Evolutionary conservation across 306 rosid species (phyloP).

Genomic region (Dryas alaskensis): DNA sequence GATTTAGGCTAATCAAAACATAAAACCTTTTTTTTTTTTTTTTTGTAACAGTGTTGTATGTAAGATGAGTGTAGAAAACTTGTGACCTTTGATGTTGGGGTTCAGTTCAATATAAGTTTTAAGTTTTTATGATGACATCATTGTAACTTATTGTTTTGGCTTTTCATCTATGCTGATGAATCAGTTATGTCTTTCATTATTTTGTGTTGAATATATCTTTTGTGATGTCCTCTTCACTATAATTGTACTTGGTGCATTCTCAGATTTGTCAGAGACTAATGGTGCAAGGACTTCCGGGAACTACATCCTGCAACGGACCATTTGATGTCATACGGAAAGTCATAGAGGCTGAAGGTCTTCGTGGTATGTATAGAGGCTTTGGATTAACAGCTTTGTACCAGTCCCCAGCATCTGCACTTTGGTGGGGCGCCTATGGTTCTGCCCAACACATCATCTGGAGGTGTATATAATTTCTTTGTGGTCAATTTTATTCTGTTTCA

Average conservation of each 20-base stretch:
- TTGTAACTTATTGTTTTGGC: not conserved
- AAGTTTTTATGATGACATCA: not conserved
- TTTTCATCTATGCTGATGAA: not conserved
- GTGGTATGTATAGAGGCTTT: slow-evolving; percentile 85
- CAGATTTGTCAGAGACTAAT: slow-evolving; percentile 84
- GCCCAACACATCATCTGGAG: slow-evolving; percentile 91
- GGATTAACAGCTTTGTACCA: slow-evolving; percentile 67
- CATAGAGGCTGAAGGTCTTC: slow-evolving; percentile 61
- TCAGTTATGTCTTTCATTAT: not conserved
- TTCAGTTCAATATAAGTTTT: not conserved
- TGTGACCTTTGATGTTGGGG: not conserved
- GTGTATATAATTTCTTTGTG: slow-evolving; percentile 27
- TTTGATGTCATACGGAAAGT: slow-evolving; percentile 56
- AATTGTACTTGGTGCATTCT: not conserved
- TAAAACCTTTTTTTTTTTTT: not conserved
- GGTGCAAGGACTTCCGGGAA: slow-evolving; percentile 91
- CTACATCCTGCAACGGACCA: slow-evolving; percentile 54
- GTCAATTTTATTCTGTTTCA: not conserved
- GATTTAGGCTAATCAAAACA: not conserved
- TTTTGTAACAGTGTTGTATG: not conserved
- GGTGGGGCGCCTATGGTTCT: slow-evolving; percentile 94
- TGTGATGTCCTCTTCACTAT: slow-evolving; percentile 4
- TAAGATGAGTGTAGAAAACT: not conserved
- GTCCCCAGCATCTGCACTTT: slow-evolving; percentile 87
- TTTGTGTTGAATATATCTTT: not conserved